Evolutionary conservation across 148 eudicot species (phyloP), one percentile per base, ranked within the genome.

Genomic region (Talinum fruticosum): DNA sequence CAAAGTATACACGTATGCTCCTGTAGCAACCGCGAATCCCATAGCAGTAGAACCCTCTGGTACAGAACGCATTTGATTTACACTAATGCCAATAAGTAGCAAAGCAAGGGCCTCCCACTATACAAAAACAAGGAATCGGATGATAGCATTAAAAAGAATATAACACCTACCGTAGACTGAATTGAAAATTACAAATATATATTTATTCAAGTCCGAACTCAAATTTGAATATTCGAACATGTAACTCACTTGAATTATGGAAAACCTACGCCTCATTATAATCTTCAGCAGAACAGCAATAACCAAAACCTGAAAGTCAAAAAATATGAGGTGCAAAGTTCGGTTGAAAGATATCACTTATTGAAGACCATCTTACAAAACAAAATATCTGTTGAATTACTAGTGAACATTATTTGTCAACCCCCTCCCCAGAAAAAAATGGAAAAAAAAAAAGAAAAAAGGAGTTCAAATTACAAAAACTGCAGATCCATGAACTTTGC

Each of bases 91-190:
- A 79, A 96, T 96, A 71, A 96, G 98, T 84, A 96, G 86, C 76
- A 96, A 77, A 77, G 99, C 99, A 79, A 96, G 98, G 85, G 99
- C 99, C 85, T 96, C 99, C 97, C 99, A 96, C 99, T 96, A 83
- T 41, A 24, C 78, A n/a, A 57, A 76, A 54, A 19, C 18, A 62
- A 70, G 24, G 16, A 6, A 49, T 36, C 69, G 26, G 49, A 30
- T 4, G 10, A 79, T 28, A 62, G 57, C 45, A 75, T 71, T 70
- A 71, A 26, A 33, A 59, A n/a, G n/a, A n/a, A n/a, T n/a, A n/a
- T n/a, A n/a, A n/a, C n/a, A n/a, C n/a, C n/a, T n/a, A n/a, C n/a
- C n/a, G n/a, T n/a, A n/a, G n/a, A n/a, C n/a, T n/a, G 10, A 8
- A n/a, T 59, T 24, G 29, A 59, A 57, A 62, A 18, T 59, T 24